A percentile compares a stretch with the other conserved stretches of the same genome.
phyloP scores from a whole-genome alignment of 177 flowering plant species.

The Vitis hybrid region DNA sequence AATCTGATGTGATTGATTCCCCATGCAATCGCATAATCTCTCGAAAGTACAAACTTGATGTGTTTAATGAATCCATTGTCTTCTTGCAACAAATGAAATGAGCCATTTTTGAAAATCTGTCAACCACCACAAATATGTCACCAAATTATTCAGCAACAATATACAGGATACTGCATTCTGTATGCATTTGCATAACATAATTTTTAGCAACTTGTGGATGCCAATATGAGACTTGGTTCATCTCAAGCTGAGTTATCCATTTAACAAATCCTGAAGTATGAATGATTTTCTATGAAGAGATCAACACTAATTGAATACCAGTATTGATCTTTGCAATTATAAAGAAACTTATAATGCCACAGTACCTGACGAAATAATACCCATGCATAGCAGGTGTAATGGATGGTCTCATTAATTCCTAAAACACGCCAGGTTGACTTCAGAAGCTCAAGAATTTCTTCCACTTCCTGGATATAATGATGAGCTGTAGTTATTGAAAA shows the following conservation, averaged over 20 bases:
- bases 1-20: no score
- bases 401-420: slow-evolving; percentile 95
- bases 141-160: background rate
- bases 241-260: background rate
- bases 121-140: background rate
- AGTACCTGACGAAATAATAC: slow-evolving; percentile 96
- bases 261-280: background rate
- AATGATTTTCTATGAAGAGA: background rate
- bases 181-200: background rate
- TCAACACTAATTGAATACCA: background rate
- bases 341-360: background rate
- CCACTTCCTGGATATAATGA: slow-evolving; percentile 65
- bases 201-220: background rate
- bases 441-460: slow-evolving; percentile 93
- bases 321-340: background rate
- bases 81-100: no score
- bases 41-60: no score
- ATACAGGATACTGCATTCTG: background rate
- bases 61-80: no score
- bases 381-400: slow-evolving; percentile 95
- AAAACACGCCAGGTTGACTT: slow-evolving; percentile 96
- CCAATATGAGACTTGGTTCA: background rate
- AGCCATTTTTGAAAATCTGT: no score
- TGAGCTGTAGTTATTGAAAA: background rate
- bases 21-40: no score